These are phyloP conservation scores for Rugosomyces carneus DNA, from an alignment of 1,284 basidiomycete genomes.

Conservation along the genomic window DNA sequence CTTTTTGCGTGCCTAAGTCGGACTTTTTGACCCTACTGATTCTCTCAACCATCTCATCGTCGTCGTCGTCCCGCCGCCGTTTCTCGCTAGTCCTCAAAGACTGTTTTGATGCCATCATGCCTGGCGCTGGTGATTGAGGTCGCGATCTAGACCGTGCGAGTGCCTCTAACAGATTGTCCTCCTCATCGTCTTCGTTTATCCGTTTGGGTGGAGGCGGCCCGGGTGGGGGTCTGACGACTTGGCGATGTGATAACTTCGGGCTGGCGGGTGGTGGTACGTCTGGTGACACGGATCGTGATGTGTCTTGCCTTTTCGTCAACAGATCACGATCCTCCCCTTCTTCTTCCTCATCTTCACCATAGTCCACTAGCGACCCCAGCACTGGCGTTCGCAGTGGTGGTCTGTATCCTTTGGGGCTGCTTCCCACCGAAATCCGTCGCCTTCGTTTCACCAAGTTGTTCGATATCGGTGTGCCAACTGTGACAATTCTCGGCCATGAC, in stretches of 20 bases:
- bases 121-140: constrained; percentile 38
- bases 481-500: constrained; percentile 29
- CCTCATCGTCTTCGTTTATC: constrained; percentile 37
- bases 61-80: constrained; percentile 62
- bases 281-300: constrained; percentile 19
- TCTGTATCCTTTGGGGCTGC: constrained; percentile 33
- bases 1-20: constrained; percentile 42
- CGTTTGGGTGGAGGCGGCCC: constrained; percentile 36
- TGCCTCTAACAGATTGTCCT: constrained; percentile 49
- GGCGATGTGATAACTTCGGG: constrained; percentile 35
- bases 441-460: constrained; percentile 49
- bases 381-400: constrained; percentile 44
- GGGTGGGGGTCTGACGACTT: constrained; percentile 24
- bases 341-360: constrained; percentile 60
- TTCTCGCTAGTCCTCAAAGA: constrained; percentile 58
- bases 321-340: constrained; percentile 16
- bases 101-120: constrained; percentile 32
- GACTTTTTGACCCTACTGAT: constrained; percentile 48
- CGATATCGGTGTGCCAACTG: constrained; percentile 23
- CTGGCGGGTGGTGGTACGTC: constrained; percentile 27
- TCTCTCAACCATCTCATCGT: constrained; percentile 55
- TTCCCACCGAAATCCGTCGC: constrained; percentile 39
- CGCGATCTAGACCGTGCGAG: constrained; percentile 39
- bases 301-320: constrained; percentile 9
- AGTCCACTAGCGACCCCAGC: constrained; percentile 61